Evolutionary conservation across 148 eudicot genomes (phyloP), one percentile per base, ranked within the genome.

Genomic region (Fagopyrum homotropicum): DNA sequence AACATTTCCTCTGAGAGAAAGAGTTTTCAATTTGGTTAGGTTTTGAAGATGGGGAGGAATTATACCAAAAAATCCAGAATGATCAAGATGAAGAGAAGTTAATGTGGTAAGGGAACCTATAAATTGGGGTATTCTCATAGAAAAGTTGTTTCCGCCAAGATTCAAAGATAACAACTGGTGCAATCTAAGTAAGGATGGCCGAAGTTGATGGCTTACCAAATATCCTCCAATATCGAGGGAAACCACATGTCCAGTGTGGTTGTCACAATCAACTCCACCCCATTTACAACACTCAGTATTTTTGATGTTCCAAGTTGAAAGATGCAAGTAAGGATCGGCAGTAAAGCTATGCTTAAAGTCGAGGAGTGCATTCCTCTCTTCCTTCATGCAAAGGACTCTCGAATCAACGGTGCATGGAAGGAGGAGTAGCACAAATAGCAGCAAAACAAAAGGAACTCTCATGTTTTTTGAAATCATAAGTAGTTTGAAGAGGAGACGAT

Each of bases 1-100:
- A 0, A 46, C n/a, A 11, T 45, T 63, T 17, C 11, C 2, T 5
- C 82, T 60, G 71, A 76, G 52, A 59, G 46, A 75, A 54, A 83
- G 77, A 72, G 4, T 50, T 29, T 81, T 60, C 79, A 86, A 68
- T 6, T 16, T 77, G 11, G 87, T 80, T 7, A 86, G 85, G 54
- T 81, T 87, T 17, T 80, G 83, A 29, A 83, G 69, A 17, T 55
- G 77, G 4, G 74, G 63, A 63, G 90, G 88, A 52, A 87, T 75
- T 15, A 17, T 69, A 45, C 80, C 83, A 61, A 72, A 51, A 69
- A 84, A 87, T 22, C 76, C 80, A 44, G 87, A 77, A 1, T 22
- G 5, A 2, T 86, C 80, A 17, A 87, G 77, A 76, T 81, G 80
- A 29, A 87, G 79, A 77, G 75, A 76, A 12, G 17, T 57, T 77